Percentiles rank a stretch among this genome's conserved stretches.
phyloP scores from a whole-genome alignment of 2,329 filamentous ascomycete genomes.

The Fusarium ambrosium region DNA sequence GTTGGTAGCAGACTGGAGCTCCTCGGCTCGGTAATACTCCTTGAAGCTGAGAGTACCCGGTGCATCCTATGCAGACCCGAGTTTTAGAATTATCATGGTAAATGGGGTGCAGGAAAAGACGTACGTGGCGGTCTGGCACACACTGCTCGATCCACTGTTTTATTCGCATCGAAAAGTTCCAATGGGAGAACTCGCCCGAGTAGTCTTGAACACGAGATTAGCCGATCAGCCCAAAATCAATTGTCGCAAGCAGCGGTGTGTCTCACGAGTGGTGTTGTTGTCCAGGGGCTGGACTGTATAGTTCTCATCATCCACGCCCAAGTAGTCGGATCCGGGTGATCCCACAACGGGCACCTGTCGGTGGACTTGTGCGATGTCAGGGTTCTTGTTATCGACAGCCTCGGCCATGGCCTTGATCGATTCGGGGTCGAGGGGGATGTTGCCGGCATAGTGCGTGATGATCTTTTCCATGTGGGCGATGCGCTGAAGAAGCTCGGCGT shows the following conservation, averaged over 20 bases:
- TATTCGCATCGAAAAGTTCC: slow-evolving; percentile 66
- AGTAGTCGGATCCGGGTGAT: slow-evolving; percentile 44
- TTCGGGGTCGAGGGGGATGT: slow-evolving; percentile 49
- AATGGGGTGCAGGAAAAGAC: slow-evolving; percentile 8
- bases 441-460: slow-evolving; percentile 61
- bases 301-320: slow-evolving; percentile 53
- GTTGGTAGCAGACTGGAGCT: slow-evolving; percentile 58
- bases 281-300: slow-evolving; percentile 58
- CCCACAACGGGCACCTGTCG: slow-evolving; percentile 39
- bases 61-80: slow-evolving; percentile 39
- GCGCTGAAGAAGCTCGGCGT: slow-evolving; percentile 45
- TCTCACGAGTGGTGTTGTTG: slow-evolving; percentile 58
- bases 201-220: slow-evolving; percentile 54
- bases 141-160: slow-evolving; percentile 64
- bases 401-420: slow-evolving; percentile 58
- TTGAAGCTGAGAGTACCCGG: slow-evolving; percentile 50
- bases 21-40: slow-evolving; percentile 61
- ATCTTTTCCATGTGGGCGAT: slow-evolving; percentile 60
- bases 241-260: slow-evolving; percentile 4
- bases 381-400: slow-evolving; percentile 55
- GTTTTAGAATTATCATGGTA: slow-evolving; percentile 4
- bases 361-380: slow-evolving; percentile 26
- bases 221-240: slow-evolving; percentile 12
- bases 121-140: slow-evolving; percentile 50
- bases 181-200: slow-evolving; percentile 66